phyloP scores from a whole-genome alignment of 768 basidiomycete genomes.

The Heimioporus sp. region DNA sequence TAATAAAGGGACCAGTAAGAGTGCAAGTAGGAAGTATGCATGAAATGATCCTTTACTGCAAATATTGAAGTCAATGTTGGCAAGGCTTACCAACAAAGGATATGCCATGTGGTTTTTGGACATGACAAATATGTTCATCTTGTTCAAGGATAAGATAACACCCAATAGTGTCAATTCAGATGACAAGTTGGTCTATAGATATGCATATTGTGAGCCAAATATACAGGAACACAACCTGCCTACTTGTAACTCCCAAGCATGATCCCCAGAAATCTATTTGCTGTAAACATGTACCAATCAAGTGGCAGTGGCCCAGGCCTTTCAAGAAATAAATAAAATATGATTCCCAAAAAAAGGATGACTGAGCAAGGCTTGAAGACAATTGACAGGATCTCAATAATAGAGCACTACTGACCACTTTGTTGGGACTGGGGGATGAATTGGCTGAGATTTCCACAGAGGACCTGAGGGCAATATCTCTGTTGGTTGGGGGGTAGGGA shows the following conservation, averaged over 20 bases:
- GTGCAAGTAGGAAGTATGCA: not conserved
- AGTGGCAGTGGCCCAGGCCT: not conserved
- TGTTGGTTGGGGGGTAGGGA: too few species aligned
- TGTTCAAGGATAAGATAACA: not conserved
- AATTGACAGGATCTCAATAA: not conserved
- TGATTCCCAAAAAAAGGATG: not conserved
- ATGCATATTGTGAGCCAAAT: not conserved
- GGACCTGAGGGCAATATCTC: not conserved
- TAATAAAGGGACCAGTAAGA: not conserved
- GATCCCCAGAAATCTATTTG: not conserved
- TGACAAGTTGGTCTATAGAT: not conserved
- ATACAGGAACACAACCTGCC: not conserved
- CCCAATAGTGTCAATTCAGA: not conserved
- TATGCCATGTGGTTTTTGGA: not conserved
- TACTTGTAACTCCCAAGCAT: not conserved
- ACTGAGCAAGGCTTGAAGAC: conserved; percentile 1
- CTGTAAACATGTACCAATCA: not conserved
- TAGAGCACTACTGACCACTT: not conserved
- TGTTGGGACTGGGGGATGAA: not conserved
- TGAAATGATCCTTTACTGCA: not conserved
- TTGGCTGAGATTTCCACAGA: not conserved
- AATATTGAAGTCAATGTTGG: not conserved
- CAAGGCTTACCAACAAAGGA: not conserved
- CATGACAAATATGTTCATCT: not conserved
- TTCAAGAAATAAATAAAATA: not conserved